Conservation (phyloP, 768 basidiomycete genomes). For the Podaxis carcinomalis region DNA sequence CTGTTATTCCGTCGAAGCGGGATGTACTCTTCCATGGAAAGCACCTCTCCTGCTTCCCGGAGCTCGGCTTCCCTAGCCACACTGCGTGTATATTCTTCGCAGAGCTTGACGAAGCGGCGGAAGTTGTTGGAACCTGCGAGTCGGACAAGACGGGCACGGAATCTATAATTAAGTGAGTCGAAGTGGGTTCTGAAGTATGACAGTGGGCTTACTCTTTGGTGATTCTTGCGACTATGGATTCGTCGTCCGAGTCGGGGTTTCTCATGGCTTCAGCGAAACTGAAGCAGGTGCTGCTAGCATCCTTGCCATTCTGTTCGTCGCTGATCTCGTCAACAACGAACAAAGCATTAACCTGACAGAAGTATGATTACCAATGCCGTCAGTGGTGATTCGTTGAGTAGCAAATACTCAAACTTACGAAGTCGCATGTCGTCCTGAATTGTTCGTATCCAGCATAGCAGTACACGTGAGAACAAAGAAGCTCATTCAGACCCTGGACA, state of each 20-base stretch:
- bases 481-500: slow-evolving; percentile 54
- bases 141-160: slow-evolving; percentile 43
- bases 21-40: slow-evolving; percentile 50
- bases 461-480: slow-evolving; percentile 59
- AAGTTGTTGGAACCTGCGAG: slow-evolving; percentile 42
- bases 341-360: slow-evolving; percentile 47
- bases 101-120: slow-evolving; percentile 47
- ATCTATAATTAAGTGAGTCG: slow-evolving; percentile 31
- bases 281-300: slow-evolving; percentile 49
- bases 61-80: slow-evolving; percentile 61
- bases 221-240: slow-evolving; percentile 52
- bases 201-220: slow-evolving; percentile 50
- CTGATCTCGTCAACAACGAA: slow-evolving; percentile 69
- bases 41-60: slow-evolving; percentile 51
- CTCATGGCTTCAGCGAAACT: slow-evolving; percentile 50
- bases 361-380: neutral
- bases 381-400: neutral
- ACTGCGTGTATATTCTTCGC: slow-evolving; percentile 51
- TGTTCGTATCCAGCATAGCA: slow-evolving; percentile 52
- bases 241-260: slow-evolving; percentile 48
- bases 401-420: slow-evolving; percentile 30
- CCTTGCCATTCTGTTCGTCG: slow-evolving; percentile 57
- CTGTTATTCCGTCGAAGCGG: slow-evolving; percentile 65
- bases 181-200: neutral
- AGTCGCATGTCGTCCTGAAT: slow-evolving; percentile 60